These are phyloP conservation scores for Eimeria sp. DNA, from an alignment of 169 alveolate genomes.

Conservation along the genomic window DNA sequence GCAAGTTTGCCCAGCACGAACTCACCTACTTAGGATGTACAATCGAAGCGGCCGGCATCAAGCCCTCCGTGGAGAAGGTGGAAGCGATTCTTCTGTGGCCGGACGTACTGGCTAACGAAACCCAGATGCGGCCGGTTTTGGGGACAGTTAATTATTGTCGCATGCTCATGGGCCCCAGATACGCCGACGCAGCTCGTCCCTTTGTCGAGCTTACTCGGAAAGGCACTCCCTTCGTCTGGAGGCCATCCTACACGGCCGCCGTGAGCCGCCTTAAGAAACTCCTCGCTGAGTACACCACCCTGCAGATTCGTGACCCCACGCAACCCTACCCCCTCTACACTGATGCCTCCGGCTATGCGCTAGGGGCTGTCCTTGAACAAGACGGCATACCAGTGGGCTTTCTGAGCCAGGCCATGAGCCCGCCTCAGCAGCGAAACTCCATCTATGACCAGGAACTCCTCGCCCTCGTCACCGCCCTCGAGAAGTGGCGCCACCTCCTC, in stretches of 20 bases:
- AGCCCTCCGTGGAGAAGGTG: neutral
- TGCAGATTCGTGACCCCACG: neutral
- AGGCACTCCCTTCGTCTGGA: neutral
- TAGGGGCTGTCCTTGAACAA: neutral
- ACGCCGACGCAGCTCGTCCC: too few relatives aligned
- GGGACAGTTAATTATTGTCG: too few relatives aligned
- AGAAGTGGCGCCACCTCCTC: neutral
- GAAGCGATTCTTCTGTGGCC: constrained; percentile 1
- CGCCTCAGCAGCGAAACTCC: constrained; percentile 2
- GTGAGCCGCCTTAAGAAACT: neutral
- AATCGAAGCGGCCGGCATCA: neutral
- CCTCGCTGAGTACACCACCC: neutral
- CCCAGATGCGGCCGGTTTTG: too few relatives aligned
- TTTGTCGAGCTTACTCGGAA: too few relatives aligned
- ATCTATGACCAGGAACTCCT: neutral
- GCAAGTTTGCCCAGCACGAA: neutral
- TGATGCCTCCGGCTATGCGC: neutral
- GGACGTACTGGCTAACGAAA: neutral
- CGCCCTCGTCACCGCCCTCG: too few relatives aligned
- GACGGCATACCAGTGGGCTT: neutral
- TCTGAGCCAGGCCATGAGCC: constrained; percentile 21
- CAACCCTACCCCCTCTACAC: neutral
- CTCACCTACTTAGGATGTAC: neutral
- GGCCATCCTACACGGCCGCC: neutral
- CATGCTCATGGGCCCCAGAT: too few relatives aligned